Evolutionary conservation across 2,329 filamentous ascomycete genomes (phyloP).

Genomic region (Penicillium freii): DNA sequence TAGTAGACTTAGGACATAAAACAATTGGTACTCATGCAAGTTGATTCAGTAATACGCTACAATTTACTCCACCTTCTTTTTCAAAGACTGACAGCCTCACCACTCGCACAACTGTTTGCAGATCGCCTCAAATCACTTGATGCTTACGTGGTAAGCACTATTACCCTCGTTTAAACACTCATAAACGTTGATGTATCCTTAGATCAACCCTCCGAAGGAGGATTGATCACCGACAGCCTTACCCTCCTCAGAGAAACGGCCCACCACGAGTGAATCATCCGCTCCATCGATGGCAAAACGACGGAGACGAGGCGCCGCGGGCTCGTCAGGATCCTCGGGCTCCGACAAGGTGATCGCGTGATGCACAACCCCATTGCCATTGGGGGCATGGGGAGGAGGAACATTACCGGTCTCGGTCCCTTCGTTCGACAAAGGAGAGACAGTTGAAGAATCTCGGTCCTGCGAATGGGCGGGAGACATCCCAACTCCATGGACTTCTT

Average conservation of each 20-base stretch:
- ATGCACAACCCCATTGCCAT: not conserved
- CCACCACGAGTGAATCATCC: not conserved
- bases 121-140: not conserved
- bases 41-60: not conserved
- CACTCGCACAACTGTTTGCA: not conserved
- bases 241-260: not conserved
- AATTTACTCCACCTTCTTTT: not conserved
- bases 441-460: not conserved
- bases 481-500: not conserved
- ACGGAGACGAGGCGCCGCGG: not conserved
- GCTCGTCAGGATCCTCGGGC: not conserved
- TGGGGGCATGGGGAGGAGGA: not conserved
- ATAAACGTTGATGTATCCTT: not conserved
- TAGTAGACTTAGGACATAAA: not conserved
- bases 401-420: too few relatives aligned
- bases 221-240: not conserved
- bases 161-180: not conserved
- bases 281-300: not conserved
- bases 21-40: not conserved
- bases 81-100: not conserved
- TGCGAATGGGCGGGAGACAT: not conserved
- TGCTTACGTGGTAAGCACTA: not conserved
- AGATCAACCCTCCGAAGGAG: not conserved
- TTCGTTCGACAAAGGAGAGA: not conserved
- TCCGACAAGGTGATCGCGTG: not conserved